Conservation (phyloP, 1,139 yeast species). For the Yamadazyma friedrichii region DNA sequence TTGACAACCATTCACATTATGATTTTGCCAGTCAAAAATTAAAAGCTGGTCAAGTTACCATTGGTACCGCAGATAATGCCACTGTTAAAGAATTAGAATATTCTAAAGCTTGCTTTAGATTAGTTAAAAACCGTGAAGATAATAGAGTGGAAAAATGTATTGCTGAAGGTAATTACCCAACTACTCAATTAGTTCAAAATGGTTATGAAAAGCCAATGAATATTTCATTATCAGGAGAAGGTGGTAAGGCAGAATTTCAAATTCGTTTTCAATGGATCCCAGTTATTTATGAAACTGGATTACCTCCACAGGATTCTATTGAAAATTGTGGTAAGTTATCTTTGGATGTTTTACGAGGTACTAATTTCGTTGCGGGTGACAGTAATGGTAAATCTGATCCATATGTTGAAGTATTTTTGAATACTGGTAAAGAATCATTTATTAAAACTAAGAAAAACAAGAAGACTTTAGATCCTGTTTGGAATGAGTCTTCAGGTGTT, state of each 20-base stretch:
- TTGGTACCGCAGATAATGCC: slow-evolving; percentile 69
- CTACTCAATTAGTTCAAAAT: slow-evolving; percentile 63
- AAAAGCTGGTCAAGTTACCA: slow-evolving; percentile 29
- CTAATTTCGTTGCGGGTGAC: slow-evolving; percentile 78
- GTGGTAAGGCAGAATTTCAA: slow-evolving; percentile 42
- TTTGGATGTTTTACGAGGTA: slow-evolving; percentile 64
- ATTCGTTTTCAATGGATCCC: slow-evolving; percentile 83
- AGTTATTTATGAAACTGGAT: slow-evolving; percentile 46
- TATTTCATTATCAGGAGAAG: slow-evolving; percentile 47
- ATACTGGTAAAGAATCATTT: slow-evolving; percentile 56
- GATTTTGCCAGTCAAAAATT: slow-evolving; percentile 54
- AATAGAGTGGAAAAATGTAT: slow-evolving; percentile 57
- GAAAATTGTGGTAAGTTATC: slow-evolving; percentile 73
- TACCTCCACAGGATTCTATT: slow-evolving; percentile 75
- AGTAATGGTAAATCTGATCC: slow-evolving; percentile 94
- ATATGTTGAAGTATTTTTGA: slow-evolving; percentile 63
- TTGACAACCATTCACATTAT: slow-evolving; percentile 71
- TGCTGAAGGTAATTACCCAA: slow-evolving; percentile 66
- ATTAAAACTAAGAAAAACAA: slow-evolving; percentile 78
- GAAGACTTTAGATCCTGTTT: slow-evolving; percentile 83
- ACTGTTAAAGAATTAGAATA: slow-evolving; percentile 73
- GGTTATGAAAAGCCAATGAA: slow-evolving; percentile 60
- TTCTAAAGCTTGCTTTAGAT: slow-evolving; percentile 64
- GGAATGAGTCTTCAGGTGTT: slow-evolving; percentile 66
- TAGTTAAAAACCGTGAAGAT: slow-evolving; percentile 52